Base-by-base conservation (phyloP, 148 eudicot species). In the Polygonum maritimum region DNA sequence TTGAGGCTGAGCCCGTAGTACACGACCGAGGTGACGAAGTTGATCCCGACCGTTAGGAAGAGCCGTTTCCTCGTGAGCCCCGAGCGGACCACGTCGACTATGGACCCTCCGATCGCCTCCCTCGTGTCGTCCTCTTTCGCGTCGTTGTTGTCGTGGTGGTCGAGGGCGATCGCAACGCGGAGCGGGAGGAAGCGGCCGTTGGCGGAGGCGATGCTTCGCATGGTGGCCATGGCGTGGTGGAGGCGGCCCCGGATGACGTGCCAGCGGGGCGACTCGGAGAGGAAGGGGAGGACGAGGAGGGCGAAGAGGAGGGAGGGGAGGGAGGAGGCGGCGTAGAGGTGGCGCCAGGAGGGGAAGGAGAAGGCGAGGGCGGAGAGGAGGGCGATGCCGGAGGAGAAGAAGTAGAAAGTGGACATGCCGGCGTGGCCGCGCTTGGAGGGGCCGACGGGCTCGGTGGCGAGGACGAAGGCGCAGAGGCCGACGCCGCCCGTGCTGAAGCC, bases 321-420 rank as follows among this genome's bases (percentile, higher is more conserved):
- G 0, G 97, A 92, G 3, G 97, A 76, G 11, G 86, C 93, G 13
- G 87, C 7, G 65, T 92, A 92, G 69, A 92, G 95, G 26, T 83
- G 36, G 3, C 98, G 78, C 98, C 98, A 92, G 2, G 96, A 74
- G 3, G 62, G 83, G 80, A 90, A 92, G 11, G 82, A 18, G 77
- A 85, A 90, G 35, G 98, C 98, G 11, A 90, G 78, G n/a, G 90
- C 89, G 1, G 90, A 77, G 16, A 92, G 88, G 35, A 86, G 33
- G 62, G 93, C 88, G 2, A 89, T 92, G 38, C 98, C 98, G 41
- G 80, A 48, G 0, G 93, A 87, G 86, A 92, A 92, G 86, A 92
- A 92, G 85, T 92, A 92, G 83, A 92, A 92, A 31, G 98, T 90
- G 41, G 93, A 92, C 98, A 92, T 92, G 36, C 96, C 98, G 0